These are phyloP conservation scores for Elaeis guineensis DNA, from an alignment of 176 grass and related monocot species.

Conservation along the genomic window DNA sequence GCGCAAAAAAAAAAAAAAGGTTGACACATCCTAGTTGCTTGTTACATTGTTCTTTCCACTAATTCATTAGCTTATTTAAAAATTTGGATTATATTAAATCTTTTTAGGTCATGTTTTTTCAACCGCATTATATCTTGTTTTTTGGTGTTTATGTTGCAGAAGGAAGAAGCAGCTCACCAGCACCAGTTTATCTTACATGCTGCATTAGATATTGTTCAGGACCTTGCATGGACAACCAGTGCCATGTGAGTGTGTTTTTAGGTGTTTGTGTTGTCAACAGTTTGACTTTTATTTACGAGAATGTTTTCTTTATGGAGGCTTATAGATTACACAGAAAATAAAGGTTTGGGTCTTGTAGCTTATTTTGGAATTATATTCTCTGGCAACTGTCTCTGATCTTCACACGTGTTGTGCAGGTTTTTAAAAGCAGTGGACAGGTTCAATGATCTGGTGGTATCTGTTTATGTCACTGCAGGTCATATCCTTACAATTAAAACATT, in stretches of 20 bases:
- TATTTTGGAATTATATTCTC: background rate
- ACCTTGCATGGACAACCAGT: slow-evolving; percentile 62
- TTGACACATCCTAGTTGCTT: too few species aligned
- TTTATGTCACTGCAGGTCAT: slow-evolving; percentile 73
- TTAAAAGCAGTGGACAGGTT: slow-evolving; percentile 72
- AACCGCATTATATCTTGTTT: background rate
- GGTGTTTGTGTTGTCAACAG: too few species aligned
- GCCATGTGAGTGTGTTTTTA: slow-evolving; percentile 16
- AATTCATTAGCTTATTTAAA: too few species aligned
- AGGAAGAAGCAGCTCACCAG: slow-evolving; percentile 75
- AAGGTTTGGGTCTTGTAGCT: too few species aligned
- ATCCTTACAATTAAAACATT: slow-evolving; percentile 31
- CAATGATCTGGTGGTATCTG: slow-evolving; percentile 58
- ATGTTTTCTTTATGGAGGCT: too few species aligned
- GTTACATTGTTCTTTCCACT: too few species aligned
- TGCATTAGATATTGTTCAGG: slow-evolving; percentile 82
- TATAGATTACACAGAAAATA: too few species aligned
- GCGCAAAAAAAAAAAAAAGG: too few species aligned
- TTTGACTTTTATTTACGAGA: too few species aligned
- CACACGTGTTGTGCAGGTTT: slow-evolving; percentile 43
- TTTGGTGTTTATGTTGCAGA: slow-evolving; percentile 30
- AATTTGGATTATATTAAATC: too few species aligned
- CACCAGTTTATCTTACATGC: slow-evolving; percentile 95
- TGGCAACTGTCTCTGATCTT: slow-evolving; percentile 7
- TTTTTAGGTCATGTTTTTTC: too few species aligned